Evolutionary conservation across 768 basidiomycete species (phyloP).

Genomic region (Amanita rubescens): DNA sequence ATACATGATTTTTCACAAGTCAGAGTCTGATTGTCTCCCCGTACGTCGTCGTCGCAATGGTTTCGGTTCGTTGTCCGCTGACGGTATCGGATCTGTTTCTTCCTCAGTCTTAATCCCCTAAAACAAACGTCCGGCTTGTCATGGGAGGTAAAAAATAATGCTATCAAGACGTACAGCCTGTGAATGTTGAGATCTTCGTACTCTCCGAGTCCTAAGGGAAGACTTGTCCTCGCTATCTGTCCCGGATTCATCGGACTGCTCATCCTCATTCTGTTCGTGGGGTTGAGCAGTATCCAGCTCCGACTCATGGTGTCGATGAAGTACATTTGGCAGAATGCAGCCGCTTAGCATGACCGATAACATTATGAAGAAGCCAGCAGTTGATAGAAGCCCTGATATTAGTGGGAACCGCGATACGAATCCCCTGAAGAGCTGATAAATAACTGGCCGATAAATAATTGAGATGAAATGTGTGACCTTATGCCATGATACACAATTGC

Average conservation of each 20-base stretch:
- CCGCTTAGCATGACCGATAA: conserved; percentile 2
- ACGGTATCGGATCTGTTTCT: conserved; percentile 22
- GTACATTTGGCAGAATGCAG: conserved; percentile 4
- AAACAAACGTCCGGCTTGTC: conserved; percentile 6
- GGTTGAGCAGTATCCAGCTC: background rate
- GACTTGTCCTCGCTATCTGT: conserved; percentile 14
- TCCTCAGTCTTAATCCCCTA: conserved; percentile 23
- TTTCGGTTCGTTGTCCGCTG: conserved; percentile 19
- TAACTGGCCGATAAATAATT: background rate
- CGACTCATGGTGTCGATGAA: background rate
- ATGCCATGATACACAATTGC: conserved; percentile 59
- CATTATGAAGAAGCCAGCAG: background rate
- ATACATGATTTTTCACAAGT: conserved; percentile 1
- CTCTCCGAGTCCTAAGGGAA: conserved; percentile 3
- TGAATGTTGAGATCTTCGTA: conserved; percentile 19
- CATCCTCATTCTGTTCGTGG: background rate
- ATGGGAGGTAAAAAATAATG: background rate
- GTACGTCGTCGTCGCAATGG: conserved; percentile 40
- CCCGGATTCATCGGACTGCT: conserved; percentile 10
- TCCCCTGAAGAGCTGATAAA: background rate
- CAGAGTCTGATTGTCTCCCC: conserved; percentile 8
- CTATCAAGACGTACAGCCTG: conserved; percentile 17
- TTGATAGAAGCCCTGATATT: conserved; percentile 4
- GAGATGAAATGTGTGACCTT: conserved; percentile 34
- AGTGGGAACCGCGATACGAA: conserved; percentile 7